phyloP scores from a whole-genome alignment of 305 asterid species.

The Fraxinus platypoda region DNA sequence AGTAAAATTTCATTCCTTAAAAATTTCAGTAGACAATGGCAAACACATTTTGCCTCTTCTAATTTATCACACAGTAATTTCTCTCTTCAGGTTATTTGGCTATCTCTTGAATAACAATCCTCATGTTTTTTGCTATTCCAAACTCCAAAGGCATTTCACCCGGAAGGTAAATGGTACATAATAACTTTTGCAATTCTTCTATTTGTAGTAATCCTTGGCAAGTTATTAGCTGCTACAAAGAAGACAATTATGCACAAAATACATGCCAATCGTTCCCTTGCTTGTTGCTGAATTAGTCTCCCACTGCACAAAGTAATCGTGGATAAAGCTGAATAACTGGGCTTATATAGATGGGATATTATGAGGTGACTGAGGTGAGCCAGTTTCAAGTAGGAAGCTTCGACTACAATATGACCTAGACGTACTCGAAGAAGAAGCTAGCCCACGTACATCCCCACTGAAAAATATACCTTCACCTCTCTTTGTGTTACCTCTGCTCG shows the following conservation, averaged over 20 bases:
- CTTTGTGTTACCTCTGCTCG: conserved; percentile 48
- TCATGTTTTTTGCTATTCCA: background rate
- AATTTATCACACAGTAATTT: background rate
- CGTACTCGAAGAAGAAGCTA: conserved; percentile 92
- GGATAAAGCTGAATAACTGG: background rate
- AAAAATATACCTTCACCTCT: conserved; percentile 35
- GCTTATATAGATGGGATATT: conserved; percentile 46
- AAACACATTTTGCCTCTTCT: background rate
- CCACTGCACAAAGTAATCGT: background rate
- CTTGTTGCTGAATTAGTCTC: background rate
- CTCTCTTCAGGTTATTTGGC: background rate
- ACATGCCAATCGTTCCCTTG: background rate
- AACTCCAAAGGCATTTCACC: background rate
- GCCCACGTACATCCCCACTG: conserved; percentile 66
- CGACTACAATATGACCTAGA: conserved; percentile 84
- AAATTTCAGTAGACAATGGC: background rate
- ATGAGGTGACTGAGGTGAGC: conserved; percentile 73
- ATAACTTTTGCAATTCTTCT: background rate
- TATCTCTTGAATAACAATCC: background rate
- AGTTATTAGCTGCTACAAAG: background rate
- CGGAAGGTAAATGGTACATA: background rate
- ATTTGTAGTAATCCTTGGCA: background rate
- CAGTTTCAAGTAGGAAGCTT: conserved; percentile 73
- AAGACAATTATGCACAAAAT: background rate
- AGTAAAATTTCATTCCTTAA: background rate